Percentiles rank a stretch among this genome's conserved stretches.
Conservation (phyloP, 73 alveolate genomes). For the Loxodes magnus region DNA sequence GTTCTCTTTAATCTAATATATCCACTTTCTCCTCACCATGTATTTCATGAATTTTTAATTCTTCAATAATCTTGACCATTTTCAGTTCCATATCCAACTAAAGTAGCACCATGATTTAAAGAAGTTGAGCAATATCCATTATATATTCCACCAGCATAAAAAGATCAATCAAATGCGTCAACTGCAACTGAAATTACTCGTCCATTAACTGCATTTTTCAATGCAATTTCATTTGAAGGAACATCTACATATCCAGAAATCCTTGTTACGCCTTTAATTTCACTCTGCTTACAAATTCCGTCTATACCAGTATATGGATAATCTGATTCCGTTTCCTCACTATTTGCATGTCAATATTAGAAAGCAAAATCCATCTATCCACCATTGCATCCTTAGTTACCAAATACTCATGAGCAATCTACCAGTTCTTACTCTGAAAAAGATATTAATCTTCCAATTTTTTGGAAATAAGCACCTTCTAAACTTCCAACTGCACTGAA, state of each 20-base stretch:
- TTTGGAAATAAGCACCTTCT: constrained; percentile 13
- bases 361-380: constrained; percentile 38
- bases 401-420: constrained; percentile 29
- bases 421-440: constrained; percentile 54
- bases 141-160: no score
- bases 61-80: no score
- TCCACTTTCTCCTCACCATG: no score
- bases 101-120: no score
- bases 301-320: constrained; percentile 26
- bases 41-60: no score
- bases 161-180: no score
- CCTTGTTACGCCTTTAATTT: not conserved
- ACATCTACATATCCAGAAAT: not conserved
- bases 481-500: constrained; percentile 49
- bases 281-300: constrained; percentile 5
- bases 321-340: constrained; percentile 10
- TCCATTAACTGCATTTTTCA: not conserved
- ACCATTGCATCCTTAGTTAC: constrained; percentile 45
- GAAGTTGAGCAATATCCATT: no score
- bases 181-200: not conserved
- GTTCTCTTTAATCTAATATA: no score
- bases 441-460: not conserved
- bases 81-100: no score
- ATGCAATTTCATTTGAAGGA: not conserved
- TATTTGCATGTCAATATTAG: constrained; percentile 12